phyloP scores from a whole-genome alignment of 371 early-diverging fungal genomes.

The Blyttiomyces sp. region DNA sequence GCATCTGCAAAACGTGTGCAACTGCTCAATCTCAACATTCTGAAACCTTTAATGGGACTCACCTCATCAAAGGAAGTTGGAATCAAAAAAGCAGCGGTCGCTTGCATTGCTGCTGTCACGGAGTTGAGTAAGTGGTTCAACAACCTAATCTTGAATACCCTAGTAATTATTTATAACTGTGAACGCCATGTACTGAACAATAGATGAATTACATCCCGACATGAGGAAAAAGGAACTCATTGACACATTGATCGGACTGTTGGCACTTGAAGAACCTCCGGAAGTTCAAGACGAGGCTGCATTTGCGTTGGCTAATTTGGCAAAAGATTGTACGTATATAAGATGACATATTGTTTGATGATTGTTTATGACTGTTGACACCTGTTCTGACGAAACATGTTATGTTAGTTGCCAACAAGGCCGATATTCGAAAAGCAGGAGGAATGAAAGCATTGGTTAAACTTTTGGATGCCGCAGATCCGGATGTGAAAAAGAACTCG shows the following conservation, averaged over 20 bases:
- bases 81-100: conserved; percentile 41
- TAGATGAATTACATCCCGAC: conserved; percentile 41
- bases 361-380: neutral
- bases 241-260: conserved; percentile 28
- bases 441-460: conserved; percentile 49
- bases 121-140: conserved; percentile 30
- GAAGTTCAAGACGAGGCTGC: conserved; percentile 55
- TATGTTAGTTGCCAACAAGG: conserved; percentile 45
- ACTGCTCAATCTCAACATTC: conserved; percentile 32
- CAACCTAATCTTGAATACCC: neutral
- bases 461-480: conserved; percentile 45
- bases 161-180: neutral
- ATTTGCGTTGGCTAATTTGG: conserved; percentile 44
- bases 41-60: conserved; percentile 32
- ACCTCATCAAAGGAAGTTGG: conserved; percentile 30
- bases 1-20: conserved; percentile 38
- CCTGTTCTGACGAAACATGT: too few relatives aligned
- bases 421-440: conserved; percentile 46
- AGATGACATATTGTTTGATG: neutral
- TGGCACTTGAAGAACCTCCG: conserved; percentile 33
- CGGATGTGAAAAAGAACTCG: conserved; percentile 51
- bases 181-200: neutral
- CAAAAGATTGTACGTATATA: conserved; percentile 43
- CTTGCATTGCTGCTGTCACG: conserved; percentile 44
- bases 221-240: conserved; percentile 42